A percentile compares a stretch with the other conserved stretches of the same genome.
Conservation (phyloP, 1,284 basidiomycete genomes). For the Malassezia caprae region DNA sequence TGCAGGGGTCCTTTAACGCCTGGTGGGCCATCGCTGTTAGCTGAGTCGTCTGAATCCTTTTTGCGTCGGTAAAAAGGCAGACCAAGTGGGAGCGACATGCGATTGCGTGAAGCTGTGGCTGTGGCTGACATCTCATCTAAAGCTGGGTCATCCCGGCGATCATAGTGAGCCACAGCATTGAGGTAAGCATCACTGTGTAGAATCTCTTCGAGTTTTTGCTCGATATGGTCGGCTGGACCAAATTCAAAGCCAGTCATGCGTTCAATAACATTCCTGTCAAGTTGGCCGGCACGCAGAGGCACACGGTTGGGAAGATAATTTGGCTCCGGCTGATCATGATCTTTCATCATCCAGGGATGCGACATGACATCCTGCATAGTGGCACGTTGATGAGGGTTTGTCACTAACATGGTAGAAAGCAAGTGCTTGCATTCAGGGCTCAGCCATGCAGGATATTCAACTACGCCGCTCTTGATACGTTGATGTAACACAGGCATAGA, state of each 20-base stretch:
- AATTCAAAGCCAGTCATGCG: slow-evolving; percentile 97
- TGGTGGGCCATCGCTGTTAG: not conserved
- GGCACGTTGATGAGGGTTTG: slow-evolving; percentile 75
- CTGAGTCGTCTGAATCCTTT: slow-evolving; percentile 18
- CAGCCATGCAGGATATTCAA: slow-evolving; percentile 95
- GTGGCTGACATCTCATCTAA: not conserved
- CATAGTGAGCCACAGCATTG: slow-evolving; percentile 56
- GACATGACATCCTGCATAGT: slow-evolving; percentile 73
- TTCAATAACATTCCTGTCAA: slow-evolving; percentile 73
- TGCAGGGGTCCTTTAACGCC: slow-evolving; percentile 54
- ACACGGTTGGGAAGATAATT: slow-evolving; percentile 76
- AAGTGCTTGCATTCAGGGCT: slow-evolving; percentile 89
- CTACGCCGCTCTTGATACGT: slow-evolving; percentile 93
- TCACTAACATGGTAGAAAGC: slow-evolving; percentile 88
- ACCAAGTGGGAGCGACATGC: slow-evolving; percentile 59
- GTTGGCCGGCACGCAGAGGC: slow-evolving; percentile 72
- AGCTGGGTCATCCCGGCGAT: not conserved
- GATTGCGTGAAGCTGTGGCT: slow-evolving; percentile 4
- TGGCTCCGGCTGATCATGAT: slow-evolving; percentile 68
- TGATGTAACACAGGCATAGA: slow-evolving; percentile 97
- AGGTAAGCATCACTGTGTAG: slow-evolving; percentile 70
- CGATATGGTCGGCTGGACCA: slow-evolving; percentile 75
- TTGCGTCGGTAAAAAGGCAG: slow-evolving; percentile 91
- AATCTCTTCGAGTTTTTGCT: slow-evolving; percentile 62
- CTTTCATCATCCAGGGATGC: slow-evolving; percentile 92